phyloP scores from a whole-genome alignment of 345 rosid species.

The Brassica juncea region DNA sequence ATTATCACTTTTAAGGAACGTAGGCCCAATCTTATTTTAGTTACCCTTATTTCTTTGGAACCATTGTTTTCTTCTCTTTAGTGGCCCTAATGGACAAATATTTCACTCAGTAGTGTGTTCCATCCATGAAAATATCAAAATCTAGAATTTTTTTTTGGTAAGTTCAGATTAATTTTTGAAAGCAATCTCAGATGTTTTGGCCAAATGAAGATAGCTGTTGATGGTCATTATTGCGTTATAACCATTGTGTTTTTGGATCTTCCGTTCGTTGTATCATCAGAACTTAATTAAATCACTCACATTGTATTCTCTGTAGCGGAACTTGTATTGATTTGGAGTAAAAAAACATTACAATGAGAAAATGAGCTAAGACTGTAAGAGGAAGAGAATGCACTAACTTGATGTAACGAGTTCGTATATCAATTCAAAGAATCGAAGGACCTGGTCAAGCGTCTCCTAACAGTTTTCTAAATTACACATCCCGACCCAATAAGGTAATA shows the following conservation, averaged over 20 bases:
- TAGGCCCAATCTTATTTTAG: constrained; percentile 40
- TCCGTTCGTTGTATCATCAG: not conserved
- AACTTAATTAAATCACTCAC: not conserved
- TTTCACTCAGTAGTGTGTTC: constrained; percentile 13
- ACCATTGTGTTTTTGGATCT: constrained; percentile 3
- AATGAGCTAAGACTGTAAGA: not conserved
- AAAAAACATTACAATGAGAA: not conserved
- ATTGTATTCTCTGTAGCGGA: not conserved
- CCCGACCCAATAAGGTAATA: not conserved
- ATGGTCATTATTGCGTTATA: not conserved
- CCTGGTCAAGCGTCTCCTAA: not conserved
- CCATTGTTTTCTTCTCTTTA: constrained; percentile 24
- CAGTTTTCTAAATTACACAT: not conserved
- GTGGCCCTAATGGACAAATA: constrained; percentile 25
- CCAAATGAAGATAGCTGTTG: not conserved
- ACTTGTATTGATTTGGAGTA: not conserved
- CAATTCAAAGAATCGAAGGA: not conserved
- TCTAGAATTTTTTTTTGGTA: constrained; percentile 23
- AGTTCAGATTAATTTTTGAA: not conserved
- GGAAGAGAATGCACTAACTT: not conserved
- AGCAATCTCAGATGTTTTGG: not conserved
- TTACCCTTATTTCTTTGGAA: constrained; percentile 29
- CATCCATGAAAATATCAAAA: constrained; percentile 6
- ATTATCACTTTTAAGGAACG: constrained; percentile 22
- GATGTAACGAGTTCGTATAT: not conserved